Evolutionary conservation across 2,329 filamentous ascomycete species (phyloP).

Genomic region (Xylaria arbuscula): DNA sequence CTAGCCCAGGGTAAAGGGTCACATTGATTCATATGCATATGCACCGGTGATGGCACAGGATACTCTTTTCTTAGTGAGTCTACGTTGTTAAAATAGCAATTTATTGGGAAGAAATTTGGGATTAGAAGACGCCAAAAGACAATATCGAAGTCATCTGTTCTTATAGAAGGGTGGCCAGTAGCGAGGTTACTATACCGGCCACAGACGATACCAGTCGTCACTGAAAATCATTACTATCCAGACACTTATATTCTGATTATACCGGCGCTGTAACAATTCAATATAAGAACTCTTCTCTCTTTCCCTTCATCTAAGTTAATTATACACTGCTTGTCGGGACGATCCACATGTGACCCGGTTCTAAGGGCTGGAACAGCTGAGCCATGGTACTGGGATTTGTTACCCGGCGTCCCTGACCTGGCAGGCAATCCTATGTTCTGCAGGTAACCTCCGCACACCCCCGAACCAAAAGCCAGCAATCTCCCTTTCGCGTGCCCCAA

Average conservation of each 20-base stretch:
- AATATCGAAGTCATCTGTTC: background rate
- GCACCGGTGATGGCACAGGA: background rate
- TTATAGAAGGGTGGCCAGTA: background rate
- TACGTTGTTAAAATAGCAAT: background rate
- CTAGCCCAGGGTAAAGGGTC: background rate
- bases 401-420: background rate
- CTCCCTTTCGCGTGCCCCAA: background rate
- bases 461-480: background rate
- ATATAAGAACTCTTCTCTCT: background rate
- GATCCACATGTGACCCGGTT: background rate
- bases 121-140: background rate
- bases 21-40: background rate
- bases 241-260: background rate
- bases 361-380: constrained; percentile 12
- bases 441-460: background rate
- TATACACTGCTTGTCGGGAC: background rate
- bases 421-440: constrained; percentile 1
- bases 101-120: too few relatives aligned
- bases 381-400: constrained; percentile 26
- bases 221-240: background rate
- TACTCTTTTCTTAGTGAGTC: background rate
- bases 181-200: background rate
- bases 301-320: background rate
- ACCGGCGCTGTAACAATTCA: background rate
- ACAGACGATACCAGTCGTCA: background rate